These are phyloP conservation scores for Bipolaris sorokiniana DNA, from an alignment of 2,329 filamentous ascomycete species.

Conservation along the genomic window DNA sequence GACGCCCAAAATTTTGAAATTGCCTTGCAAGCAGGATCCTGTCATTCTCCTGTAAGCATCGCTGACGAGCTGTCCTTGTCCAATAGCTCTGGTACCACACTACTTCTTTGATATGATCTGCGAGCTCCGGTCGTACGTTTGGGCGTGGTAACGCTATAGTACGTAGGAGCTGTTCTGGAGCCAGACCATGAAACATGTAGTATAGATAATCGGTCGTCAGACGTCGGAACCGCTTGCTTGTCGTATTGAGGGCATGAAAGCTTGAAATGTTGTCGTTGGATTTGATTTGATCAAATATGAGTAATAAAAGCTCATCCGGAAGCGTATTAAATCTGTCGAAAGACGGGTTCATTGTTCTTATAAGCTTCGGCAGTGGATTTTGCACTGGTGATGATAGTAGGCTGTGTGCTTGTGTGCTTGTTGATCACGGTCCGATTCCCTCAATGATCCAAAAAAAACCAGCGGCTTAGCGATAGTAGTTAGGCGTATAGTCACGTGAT, in stretches of 20 bases:
- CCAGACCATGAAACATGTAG: slow-evolving; percentile 2
- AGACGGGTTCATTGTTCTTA: not conserved
- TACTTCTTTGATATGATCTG: slow-evolving; percentile 7
- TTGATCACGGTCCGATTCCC: not conserved
- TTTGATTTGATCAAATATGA: slow-evolving; percentile 7
- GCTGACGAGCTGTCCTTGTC: not conserved
- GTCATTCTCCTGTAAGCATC: slow-evolving; percentile 1
- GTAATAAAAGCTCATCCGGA: slow-evolving; percentile 14
- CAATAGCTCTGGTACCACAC: slow-evolving; percentile 5
- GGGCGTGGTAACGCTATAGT: slow-evolving; percentile 7
- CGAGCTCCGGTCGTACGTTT: not conserved
- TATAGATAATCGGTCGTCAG: slow-evolving; percentile 12
- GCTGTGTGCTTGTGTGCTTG: not conserved
- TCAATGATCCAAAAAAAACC: too few species aligned
- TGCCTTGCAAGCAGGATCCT: not conserved
- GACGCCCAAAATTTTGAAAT: not conserved
- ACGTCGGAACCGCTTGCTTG: slow-evolving; percentile 10
- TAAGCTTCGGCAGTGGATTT: not conserved
- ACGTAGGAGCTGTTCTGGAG: slow-evolving; percentile 12
- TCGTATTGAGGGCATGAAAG: slow-evolving; percentile 6
- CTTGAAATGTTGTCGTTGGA: slow-evolving; percentile 5
- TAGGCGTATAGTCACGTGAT: too few species aligned
- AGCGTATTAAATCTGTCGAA: not conserved
- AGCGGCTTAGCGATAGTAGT: too few species aligned
- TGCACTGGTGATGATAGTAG: not conserved